Evolutionary conservation across 148 eudicot genomes (phyloP), one percentile per base, ranked within the genome.

Genomic region (Polygonum aviculare): DNA sequence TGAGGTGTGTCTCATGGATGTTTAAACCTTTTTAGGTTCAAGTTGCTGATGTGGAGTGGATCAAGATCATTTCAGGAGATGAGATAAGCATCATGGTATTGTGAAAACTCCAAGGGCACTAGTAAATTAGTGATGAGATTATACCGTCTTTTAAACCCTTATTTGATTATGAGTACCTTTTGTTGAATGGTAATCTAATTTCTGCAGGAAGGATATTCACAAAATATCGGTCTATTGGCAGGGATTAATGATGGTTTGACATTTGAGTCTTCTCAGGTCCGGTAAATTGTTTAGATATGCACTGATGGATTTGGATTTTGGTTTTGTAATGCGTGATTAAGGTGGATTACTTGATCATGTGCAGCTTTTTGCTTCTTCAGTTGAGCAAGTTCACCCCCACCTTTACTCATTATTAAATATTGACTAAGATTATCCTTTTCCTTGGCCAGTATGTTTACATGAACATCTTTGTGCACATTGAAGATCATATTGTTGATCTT

Each of bases 31-130:
- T 59, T 79, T 79, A 89, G 93, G 87, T 91, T 38, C 90, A 86
- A 85, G 98, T 93, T 80, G 90, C 98, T 15, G 98, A 90, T 69
- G 76, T 89, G 69, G 98, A 91, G 74, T 93, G 98, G 98, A 81
- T 93, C 54, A 88, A 86, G 81, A 87, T 93, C 77, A 79, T 76
- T 59, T 80, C 89, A 7, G 90, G 84, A 12, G 91, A 86, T 77
- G 86, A 82, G 79, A 80, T 91, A 67, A 91, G 97, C 85, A 74
- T 93, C 69, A 80, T 82, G 91, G 93, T 89, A 85, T 11, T 9
- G 9, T 67, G 19, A 67, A 67, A 67, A 18, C 72, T 67, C 38
- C 19, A 31, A 14, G 15, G 41, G 15, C 44, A 16, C 72, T 67
- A 38, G 72, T 10, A 10, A 67, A 16, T 45, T 67, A 38, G 72